These are phyloP conservation scores for Suhomyces vadensis DNA, from an alignment of 805 yeast species.

Conservation along the genomic window DNA sequence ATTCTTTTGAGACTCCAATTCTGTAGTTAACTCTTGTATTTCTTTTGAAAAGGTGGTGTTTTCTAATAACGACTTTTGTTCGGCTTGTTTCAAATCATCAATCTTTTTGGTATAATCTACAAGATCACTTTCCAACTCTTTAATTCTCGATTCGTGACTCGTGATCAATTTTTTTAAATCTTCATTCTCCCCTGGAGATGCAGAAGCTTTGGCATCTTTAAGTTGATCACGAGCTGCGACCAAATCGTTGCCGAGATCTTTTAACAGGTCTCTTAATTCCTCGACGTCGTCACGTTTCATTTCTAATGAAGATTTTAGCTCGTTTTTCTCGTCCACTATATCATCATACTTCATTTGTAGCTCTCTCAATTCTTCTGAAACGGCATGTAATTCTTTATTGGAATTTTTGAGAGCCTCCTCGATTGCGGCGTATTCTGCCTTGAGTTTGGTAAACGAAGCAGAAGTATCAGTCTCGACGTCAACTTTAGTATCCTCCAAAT, in stretches of 20 bases:
- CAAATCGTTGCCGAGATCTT: slow-evolving; percentile 74
- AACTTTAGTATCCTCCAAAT: background rate
- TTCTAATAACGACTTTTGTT: slow-evolving; percentile 10
- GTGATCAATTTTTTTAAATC: slow-evolving; percentile 12
- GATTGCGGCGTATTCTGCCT: background rate
- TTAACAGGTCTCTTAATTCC: slow-evolving; percentile 70
- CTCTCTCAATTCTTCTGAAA: slow-evolving; percentile 12
- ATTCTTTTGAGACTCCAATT: background rate
- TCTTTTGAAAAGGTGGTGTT: slow-evolving; percentile 16
- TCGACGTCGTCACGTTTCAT: slow-evolving; percentile 63
- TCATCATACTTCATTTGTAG: slow-evolving; percentile 19
- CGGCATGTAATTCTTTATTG: slow-evolving; percentile 3
- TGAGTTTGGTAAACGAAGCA: slow-evolving; percentile 1
- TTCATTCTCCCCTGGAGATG: background rate
- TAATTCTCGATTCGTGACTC: background rate
- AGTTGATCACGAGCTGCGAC: slow-evolving; percentile 66
- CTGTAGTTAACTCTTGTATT: background rate
- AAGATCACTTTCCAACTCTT: slow-evolving; percentile 1
- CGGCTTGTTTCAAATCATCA: slow-evolving; percentile 6
- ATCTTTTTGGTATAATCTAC: background rate
- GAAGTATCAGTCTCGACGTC: background rate
- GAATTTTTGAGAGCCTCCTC: slow-evolving; percentile 2
- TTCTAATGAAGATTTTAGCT: slow-evolving; percentile 32
- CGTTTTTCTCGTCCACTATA: slow-evolving; percentile 14
- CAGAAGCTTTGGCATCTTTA: slow-evolving; percentile 32